A percentile compares a stretch with the other conserved stretches of the same genome.
Evolutionary conservation across 495 filamentous ascomycete species (phyloP).

Genomic region (Podospora comata): DNA sequence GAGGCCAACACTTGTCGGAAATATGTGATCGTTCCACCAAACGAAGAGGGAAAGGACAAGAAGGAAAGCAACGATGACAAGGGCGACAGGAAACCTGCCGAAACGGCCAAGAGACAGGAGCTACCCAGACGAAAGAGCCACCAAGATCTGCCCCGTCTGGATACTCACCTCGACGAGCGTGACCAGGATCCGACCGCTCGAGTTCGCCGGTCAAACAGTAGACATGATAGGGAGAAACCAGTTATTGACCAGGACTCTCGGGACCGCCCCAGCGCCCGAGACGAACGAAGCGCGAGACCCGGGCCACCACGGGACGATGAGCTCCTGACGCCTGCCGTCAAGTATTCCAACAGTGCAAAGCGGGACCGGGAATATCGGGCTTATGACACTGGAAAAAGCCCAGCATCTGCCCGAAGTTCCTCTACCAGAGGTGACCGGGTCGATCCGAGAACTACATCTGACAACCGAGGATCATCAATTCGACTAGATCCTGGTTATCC

Average conservation of each 20-base stretch:
- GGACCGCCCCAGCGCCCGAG: constrained; percentile 11
- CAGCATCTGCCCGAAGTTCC: constrained; percentile 15
- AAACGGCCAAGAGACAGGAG: constrained; percentile 20
- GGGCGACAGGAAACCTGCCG: background rate
- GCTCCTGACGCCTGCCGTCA: constrained; percentile 35
- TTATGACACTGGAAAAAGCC: constrained; percentile 28
- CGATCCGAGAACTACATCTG: constrained; percentile 16
- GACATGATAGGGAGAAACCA: constrained; percentile 25
- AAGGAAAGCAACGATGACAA: constrained; percentile 21
- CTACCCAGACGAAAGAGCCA: constrained; percentile 37
- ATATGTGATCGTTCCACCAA: constrained; percentile 27
- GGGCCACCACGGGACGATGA: constrained; percentile 29
- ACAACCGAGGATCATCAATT: constrained; percentile 20
- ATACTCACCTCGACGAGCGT: constrained; percentile 26
- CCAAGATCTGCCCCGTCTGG: constrained; percentile 38
- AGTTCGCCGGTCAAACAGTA: constrained; percentile 23
- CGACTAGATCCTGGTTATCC: constrained; percentile 16
- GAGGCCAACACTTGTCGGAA: constrained; percentile 45
- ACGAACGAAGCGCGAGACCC: constrained; percentile 12
- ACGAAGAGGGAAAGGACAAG: constrained; percentile 16
- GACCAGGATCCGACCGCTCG: constrained; percentile 8
- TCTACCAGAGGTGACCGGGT: constrained; percentile 20
- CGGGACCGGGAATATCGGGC: constrained; percentile 40
- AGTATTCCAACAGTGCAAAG: constrained; percentile 31
- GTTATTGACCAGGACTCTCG: constrained; percentile 24